Evolutionary conservation across 2,329 filamentous ascomycete genomes (phyloP).

Genomic region (Coccinonectria pachysandricola): DNA sequence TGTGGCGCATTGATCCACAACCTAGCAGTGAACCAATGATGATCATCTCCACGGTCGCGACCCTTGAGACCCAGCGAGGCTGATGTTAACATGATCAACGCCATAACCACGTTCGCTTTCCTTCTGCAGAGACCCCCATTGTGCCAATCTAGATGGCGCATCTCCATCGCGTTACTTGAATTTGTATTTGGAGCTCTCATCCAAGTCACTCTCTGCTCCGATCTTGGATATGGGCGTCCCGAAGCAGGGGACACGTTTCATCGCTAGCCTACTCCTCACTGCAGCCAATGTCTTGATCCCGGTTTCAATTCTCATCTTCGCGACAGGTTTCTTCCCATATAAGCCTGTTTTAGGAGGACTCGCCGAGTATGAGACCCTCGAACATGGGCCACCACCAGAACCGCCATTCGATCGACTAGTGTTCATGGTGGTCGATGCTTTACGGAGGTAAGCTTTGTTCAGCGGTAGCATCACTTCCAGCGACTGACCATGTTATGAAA

Average conservation of each 20-base stretch:
- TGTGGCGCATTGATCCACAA: conserved; percentile 15
- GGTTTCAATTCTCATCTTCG: conserved; percentile 65
- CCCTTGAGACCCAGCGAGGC: conserved; percentile 17
- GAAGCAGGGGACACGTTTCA: conserved; percentile 17
- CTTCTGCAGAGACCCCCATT: conserved; percentile 6
- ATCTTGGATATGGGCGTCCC: conserved; percentile 14
- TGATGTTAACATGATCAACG: conserved; percentile 8
- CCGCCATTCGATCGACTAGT: conserved; percentile 80
- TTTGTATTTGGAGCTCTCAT: too few relatives aligned
- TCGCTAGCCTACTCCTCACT: conserved; percentile 38
- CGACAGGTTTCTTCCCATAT: conserved; percentile 91
- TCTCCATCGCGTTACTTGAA: too few relatives aligned
- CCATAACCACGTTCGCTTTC: too few relatives aligned
- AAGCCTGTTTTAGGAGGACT: conserved; percentile 86
- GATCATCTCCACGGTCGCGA: too few relatives aligned
- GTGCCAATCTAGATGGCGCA: conserved; percentile 12
- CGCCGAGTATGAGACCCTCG: conserved; percentile 52
- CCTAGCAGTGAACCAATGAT: too few relatives aligned
- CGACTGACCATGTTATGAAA: too few relatives aligned
- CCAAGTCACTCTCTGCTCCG: conserved; percentile 4
- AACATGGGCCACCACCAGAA: conserved; percentile 45
- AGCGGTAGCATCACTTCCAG: conserved; percentile 32
- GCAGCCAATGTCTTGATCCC: conserved; percentile 71
- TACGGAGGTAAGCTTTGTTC: conserved; percentile 56
- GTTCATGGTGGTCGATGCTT: conserved; percentile 96